Conservation (phyloP, 2,329 filamentous ascomycete species). For the Hansfordia pulvinata region DNA sequence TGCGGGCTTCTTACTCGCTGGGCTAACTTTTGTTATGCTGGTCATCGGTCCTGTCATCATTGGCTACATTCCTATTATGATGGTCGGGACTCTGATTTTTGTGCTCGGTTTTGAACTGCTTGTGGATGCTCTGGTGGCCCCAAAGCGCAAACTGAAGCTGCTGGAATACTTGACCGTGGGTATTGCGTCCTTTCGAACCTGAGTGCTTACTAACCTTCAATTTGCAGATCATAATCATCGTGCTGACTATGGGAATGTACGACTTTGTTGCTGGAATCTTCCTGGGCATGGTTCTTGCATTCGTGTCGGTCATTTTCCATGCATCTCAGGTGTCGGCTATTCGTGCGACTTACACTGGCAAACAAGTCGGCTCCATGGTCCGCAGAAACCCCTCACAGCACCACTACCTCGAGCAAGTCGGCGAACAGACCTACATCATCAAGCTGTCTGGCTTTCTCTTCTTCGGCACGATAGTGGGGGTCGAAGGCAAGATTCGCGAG, state of each 20-base stretch:
- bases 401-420: slow-evolving; percentile 73
- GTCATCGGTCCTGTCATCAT: slow-evolving; percentile 77
- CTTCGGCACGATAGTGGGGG: slow-evolving; percentile 92
- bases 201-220: slow-evolving; percentile 9
- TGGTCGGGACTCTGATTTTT: slow-evolving; percentile 91
- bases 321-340: slow-evolving; percentile 84
- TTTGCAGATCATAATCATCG: slow-evolving; percentile 61
- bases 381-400: slow-evolving; percentile 81
- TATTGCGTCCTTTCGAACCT: slow-evolving; percentile 1
- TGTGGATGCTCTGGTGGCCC: slow-evolving; percentile 76
- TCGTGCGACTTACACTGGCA: slow-evolving; percentile 77
- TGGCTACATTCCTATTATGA: slow-evolving; percentile 91
- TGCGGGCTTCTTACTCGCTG: slow-evolving; percentile 74
- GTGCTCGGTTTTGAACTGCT: slow-evolving; percentile 87
- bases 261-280: slow-evolving; percentile 94
- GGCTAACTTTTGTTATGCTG: slow-evolving; percentile 69
- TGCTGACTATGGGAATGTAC: slow-evolving; percentile 90
- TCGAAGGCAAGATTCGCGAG: slow-evolving; percentile 75
- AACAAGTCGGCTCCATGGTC: slow-evolving; percentile 83
- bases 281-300: slow-evolving; percentile 81
- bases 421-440: slow-evolving; percentile 77
- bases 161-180: slow-evolving; percentile 78
- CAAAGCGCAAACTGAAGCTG: slow-evolving; percentile 73
- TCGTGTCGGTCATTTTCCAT: slow-evolving; percentile 81
- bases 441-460: slow-evolving; percentile 95